These are phyloP conservation scores for Daldinia concentrica DNA, from an alignment of 495 filamentous ascomycete species.

Conservation along the genomic window DNA sequence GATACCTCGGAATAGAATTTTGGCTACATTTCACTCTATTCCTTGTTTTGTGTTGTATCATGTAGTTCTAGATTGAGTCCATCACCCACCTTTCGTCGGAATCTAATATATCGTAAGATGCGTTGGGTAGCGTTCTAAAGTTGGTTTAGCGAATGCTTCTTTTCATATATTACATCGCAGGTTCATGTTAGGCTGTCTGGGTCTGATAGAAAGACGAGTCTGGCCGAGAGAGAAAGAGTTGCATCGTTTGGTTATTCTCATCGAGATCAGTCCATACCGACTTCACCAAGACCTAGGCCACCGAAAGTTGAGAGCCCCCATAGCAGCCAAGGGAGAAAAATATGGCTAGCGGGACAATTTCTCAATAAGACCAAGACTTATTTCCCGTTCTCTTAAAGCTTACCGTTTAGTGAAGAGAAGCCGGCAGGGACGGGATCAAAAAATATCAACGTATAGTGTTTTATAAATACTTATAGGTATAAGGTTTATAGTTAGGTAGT, in stretches of 20 bases:
- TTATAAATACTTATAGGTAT: not conserved
- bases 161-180: not conserved
- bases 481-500: not conserved
- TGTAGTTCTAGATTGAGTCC: not conserved
- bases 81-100: not conserved
- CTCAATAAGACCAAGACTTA: not conserved
- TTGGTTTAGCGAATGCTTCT: not conserved
- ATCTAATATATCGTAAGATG: not conserved
- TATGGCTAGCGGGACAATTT: no score
- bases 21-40: not conserved
- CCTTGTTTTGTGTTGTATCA: not conserved
- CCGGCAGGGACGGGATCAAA: not conserved
- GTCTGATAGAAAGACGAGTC: not conserved
- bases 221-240: not conserved
- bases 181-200: not conserved
- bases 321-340: no score
- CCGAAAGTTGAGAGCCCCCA: no score
- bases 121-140: not conserved
- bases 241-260: not conserved
- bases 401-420: not conserved
- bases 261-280: not conserved
- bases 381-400: not conserved
- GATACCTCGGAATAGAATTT: constrained; percentile 10
- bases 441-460: not conserved
- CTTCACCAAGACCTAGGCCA: not conserved